Conservation (phyloP, 306 rosid species). For the Delonix regia region DNA sequence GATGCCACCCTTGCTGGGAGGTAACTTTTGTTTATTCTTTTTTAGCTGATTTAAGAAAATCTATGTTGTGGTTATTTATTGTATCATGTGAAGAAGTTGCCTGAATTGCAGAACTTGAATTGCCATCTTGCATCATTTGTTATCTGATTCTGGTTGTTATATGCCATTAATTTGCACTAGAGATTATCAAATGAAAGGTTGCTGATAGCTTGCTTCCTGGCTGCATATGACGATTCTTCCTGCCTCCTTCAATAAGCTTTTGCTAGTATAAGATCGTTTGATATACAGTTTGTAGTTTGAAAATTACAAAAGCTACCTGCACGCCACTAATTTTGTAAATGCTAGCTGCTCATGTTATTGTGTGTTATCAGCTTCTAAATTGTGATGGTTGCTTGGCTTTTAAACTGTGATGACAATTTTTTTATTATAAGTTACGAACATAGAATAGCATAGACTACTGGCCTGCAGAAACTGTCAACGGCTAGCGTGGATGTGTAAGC, state of each 20-base stretch:
- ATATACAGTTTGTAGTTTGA: neutral
- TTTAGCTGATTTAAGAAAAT: neutral
- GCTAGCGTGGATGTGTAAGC: neutral
- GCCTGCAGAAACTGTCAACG: neutral
- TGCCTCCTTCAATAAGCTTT: neutral
- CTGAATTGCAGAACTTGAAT: neutral
- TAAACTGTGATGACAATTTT: neutral
- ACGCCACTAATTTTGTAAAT: neutral
- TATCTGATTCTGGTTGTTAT: neutral
- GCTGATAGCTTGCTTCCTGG: neutral
- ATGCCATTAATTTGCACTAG: neutral
- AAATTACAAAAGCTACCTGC: neutral
- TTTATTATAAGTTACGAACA: neutral
- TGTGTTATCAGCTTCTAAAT: neutral
- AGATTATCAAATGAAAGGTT: neutral
- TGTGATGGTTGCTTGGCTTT: neutral
- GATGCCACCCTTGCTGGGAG: constrained; percentile 77
- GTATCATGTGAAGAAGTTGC: constrained; percentile 3
- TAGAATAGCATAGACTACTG: neutral
- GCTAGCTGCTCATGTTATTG: constrained; percentile 1
- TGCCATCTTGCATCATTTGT: neutral
- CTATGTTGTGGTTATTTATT: constrained; percentile 2
- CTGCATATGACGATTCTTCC: neutral
- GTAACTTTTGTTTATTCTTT: constrained; percentile 31
- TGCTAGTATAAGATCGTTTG: neutral